phyloP scores from a whole-genome alignment of 2,329 filamentous ascomycete species.

The Ceratocystis eucalypticola region DNA sequence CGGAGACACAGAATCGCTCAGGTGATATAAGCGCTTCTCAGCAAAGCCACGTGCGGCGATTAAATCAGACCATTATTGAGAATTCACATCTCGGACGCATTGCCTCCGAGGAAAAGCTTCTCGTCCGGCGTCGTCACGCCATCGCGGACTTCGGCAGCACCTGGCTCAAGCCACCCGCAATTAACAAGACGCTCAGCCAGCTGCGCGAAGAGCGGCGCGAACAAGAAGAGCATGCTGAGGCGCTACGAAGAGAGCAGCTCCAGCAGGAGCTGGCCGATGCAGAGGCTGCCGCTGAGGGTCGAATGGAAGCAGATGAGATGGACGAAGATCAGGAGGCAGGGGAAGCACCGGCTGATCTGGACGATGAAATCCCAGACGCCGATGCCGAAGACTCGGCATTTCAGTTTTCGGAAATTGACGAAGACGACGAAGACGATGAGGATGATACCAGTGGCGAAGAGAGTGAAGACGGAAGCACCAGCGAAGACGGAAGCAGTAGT shows the following conservation, averaged over 20 bases:
- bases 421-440: constrained; percentile 32
- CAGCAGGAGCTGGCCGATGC: constrained; percentile 63
- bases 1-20: constrained; percentile 25
- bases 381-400: constrained; percentile 34
- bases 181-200: constrained; percentile 79
- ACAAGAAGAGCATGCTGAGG: constrained; percentile 69
- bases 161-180: constrained; percentile 83
- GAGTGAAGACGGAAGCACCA: neutral
- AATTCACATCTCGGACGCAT: constrained; percentile 55
- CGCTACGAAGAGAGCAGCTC: constrained; percentile 54
- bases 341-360: constrained; percentile 43
- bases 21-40: constrained; percentile 19
- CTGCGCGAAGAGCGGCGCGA: constrained; percentile 82
- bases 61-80: constrained; percentile 35
- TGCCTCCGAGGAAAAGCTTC: constrained; percentile 59
- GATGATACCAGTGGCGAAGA: constrained; percentile 22
- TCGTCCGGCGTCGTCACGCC: constrained; percentile 64
- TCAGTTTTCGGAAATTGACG: constrained; percentile 28
- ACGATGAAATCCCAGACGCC: constrained; percentile 60
- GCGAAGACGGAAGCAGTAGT: constrained; percentile 20
- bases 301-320: constrained; percentile 36
- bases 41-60: constrained; percentile 25
- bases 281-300: constrained; percentile 33
- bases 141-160: constrained; percentile 75
- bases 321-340: constrained; percentile 44